Evolutionary conservation across 78 protist species (phyloP), one percentile per base, ranked within the genome.

Genomic region (Parvularia atlantis): DNA sequence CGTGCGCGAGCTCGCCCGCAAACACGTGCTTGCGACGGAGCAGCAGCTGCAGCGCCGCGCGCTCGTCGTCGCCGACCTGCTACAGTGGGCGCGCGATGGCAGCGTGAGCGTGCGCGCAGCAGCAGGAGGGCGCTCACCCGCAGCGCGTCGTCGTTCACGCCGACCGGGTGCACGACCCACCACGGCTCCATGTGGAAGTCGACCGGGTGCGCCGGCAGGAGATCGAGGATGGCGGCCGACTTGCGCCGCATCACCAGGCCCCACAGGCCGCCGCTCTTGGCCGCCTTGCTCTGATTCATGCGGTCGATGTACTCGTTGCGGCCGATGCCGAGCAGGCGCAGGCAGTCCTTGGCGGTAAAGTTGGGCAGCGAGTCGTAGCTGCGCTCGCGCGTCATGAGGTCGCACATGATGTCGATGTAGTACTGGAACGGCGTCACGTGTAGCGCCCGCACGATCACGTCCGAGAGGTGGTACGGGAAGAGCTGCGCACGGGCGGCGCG

Each of bases 361-460:
- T 88, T 88, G n/a, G 92, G 92, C 17, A 88, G 75, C 17, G 87
- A 2, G 63, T 88, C 90, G 46, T 81, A 88, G 63, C 81, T 57
- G 31, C 31, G 30, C 7, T 73, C 89, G 39, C 26, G 22, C 5
- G 0, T 2, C 73, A 86, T 0, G 39, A 78, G 54, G 28, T 79
- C 74, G 50, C 0, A 1, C 44, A 83, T 58, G 54, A 83, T 78
- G 30, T 57, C 68, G 1, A 0, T 0, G 73, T 87, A 87, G 84
- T 83, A 80, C 10, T 20, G 0, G 61, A 77, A 74, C 28, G 91
- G 84, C 19, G 46, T 44, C 30, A 67, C 14, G 53, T 14, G 44
- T 20, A 58, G 48, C 40, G 48, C 36, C 30, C 36, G 35, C 20
- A 62, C 58, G n/a, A 85, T 31, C 50, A 31, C 57, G 37, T 62